Percentiles rank a stretch among this genome's conserved stretches.
Conservation (phyloP, 805 yeast species). For the Saccharomycopsis synnaedendra region DNA sequence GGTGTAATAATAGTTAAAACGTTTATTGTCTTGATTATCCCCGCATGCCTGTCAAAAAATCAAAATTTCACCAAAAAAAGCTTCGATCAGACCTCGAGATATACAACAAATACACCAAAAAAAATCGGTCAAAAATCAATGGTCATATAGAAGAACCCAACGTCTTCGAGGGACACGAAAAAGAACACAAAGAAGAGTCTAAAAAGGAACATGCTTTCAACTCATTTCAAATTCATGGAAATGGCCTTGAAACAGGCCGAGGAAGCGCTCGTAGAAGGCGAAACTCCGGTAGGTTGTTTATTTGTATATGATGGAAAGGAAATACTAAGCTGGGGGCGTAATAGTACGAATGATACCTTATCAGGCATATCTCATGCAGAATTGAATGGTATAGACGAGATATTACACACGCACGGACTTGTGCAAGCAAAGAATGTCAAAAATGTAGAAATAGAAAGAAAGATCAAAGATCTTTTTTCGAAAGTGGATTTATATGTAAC, state of each 20-base stretch:
- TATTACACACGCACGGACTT: constrained; percentile 28
- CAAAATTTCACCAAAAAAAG: no score
- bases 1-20: no score
- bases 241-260: constrained; percentile 46
- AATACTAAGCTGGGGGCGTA: constrained; percentile 68
- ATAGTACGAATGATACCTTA: constrained; percentile 73
- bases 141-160: no score
- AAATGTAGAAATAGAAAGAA: constrained; percentile 13
- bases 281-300: constrained; percentile 81
- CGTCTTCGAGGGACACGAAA: no score
- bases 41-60: no score
- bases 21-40: no score
- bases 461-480: constrained; percentile 29
- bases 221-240: constrained; percentile 34
- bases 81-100: no score
- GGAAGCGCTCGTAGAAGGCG: constrained; percentile 51
- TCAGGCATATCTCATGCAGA: constrained; percentile 93
- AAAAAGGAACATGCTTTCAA: not conserved
- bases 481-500: constrained; percentile 76
- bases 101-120: no score
- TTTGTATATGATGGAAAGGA: constrained; percentile 39
- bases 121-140: no score
- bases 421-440: constrained; percentile 13
- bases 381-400: constrained; percentile 60
- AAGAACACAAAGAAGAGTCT: no score